Conservation (phyloP, 345 rosid species). For the Dovyalis caffra region DNA sequence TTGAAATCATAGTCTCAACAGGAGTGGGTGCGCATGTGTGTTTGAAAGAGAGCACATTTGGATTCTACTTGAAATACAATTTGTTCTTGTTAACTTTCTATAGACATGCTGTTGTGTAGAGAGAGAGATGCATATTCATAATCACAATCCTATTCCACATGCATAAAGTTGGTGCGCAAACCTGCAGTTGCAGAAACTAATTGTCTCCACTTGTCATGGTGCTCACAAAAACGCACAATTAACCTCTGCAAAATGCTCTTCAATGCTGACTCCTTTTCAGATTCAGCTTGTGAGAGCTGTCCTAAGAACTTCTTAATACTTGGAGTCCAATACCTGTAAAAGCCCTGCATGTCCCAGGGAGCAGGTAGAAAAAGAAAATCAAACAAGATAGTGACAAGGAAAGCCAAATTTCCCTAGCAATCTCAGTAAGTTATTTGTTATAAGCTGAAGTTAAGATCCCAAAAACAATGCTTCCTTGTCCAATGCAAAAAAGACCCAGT, state of each 20-base stretch:
- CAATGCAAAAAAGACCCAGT: not conserved
- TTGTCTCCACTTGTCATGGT: conserved; percentile 79
- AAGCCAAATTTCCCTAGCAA: not conserved
- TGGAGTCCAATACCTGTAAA: conserved; percentile 88
- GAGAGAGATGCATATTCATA: not conserved
- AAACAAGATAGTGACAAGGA: not conserved
- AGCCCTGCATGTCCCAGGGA: conserved; percentile 55
- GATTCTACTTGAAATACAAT: not conserved
- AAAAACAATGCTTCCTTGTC: not conserved
- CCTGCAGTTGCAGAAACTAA: conserved; percentile 79
- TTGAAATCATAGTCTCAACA: not conserved
- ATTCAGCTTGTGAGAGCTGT: conserved; percentile 75
- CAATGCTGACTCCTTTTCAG: conserved; percentile 72
- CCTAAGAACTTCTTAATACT: conserved; percentile 61
- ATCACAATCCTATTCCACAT: not conserved
- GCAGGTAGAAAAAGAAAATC: conserved; percentile 2
- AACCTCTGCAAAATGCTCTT: conserved; percentile 79
- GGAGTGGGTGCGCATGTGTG: not conserved
- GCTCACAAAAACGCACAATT: conserved; percentile 64
- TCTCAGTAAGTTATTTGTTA: not conserved
- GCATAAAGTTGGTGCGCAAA: conserved; percentile 26
- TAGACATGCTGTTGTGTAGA: not conserved
- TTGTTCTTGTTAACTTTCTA: not conserved
- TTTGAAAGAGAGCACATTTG: not conserved
- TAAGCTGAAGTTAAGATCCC: conserved; percentile 7